Conservation (phyloP, 140 eudicot genomes). For the Oenanthe javanica region DNA sequence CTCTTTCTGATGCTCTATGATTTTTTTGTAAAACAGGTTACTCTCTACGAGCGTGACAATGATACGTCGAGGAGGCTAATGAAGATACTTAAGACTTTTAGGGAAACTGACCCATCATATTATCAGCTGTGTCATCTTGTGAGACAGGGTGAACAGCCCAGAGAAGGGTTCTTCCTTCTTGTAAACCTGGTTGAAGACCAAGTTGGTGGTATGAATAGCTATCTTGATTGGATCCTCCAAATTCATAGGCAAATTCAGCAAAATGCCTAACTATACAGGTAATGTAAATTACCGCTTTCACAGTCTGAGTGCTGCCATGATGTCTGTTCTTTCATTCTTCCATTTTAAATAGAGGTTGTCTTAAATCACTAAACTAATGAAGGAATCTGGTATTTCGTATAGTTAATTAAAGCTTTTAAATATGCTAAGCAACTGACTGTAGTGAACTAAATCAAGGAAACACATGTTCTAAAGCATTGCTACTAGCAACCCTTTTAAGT, state of each 20-base stretch:
- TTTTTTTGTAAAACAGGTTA: conserved; percentile 45
- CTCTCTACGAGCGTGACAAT: conserved; percentile 49
- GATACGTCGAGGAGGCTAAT: conserved; percentile 69
- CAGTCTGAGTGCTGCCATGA: conserved; percentile 1
- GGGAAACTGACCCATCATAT: conserved; percentile 72
- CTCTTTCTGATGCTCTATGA: background rate
- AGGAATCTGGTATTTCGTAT: background rate
- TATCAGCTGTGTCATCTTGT: conserved; percentile 85
- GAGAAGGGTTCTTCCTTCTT: conserved; percentile 87
- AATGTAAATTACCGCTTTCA: background rate
- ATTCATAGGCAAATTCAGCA: conserved; percentile 85
- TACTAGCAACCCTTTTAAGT: background rate
- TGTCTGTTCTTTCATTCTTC: background rate
- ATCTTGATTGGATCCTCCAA: conserved; percentile 80
- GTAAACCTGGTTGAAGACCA: conserved; percentile 82
- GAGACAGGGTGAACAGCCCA: conserved; percentile 97
- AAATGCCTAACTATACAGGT: conserved; percentile 45
- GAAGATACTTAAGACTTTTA: conserved; percentile 39
- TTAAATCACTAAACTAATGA: background rate
- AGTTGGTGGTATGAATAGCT: conserved; percentile 66
- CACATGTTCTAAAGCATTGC: background rate
- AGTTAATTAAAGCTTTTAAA: background rate
- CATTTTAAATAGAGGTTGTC: background rate
- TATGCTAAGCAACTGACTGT: background rate
- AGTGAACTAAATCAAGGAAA: background rate